Evolutionary conservation across 106 monocot genomes (phyloP).

Genomic region (Agapanthus africanus): DNA sequence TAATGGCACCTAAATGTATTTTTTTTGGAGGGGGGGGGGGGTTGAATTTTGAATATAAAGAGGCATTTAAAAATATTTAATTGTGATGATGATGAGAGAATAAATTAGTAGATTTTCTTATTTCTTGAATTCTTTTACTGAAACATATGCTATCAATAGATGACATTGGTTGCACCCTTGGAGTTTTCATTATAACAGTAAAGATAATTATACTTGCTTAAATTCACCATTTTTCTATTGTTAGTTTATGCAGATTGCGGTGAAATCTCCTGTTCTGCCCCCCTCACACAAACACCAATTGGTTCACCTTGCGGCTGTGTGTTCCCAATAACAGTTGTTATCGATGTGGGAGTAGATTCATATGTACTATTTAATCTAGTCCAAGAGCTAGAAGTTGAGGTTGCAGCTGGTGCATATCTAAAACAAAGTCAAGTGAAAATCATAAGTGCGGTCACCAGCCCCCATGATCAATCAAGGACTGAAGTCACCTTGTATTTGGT

Average conservation of each 20-base stretch:
- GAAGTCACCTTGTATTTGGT: slow-evolving; percentile 67
- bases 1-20: too few species aligned
- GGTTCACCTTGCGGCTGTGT: slow-evolving; percentile 96
- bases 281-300: slow-evolving; percentile 58
- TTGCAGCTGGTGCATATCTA: slow-evolving; percentile 54
- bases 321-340: slow-evolving; percentile 59
- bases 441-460: slow-evolving; percentile 36
- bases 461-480: slow-evolving; percentile 33
- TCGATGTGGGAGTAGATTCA: slow-evolving; percentile 65
- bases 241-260: slow-evolving; percentile 46
- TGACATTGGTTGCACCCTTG: too few species aligned
- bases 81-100: too few species aligned
- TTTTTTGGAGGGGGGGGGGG: too few species aligned
- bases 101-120: too few species aligned
- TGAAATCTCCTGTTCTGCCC: slow-evolving; percentile 42
- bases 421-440: slow-evolving; percentile 77
- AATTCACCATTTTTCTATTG: too few species aligned
- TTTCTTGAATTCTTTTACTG: too few species aligned
- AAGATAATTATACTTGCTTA: too few species aligned
- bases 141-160: too few species aligned
- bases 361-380: slow-evolving; percentile 61
- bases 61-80: too few species aligned
- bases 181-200: too few species aligned
- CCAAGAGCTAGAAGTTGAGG: slow-evolving; percentile 65
- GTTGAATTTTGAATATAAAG: too few species aligned